Conservation (phyloP, 495 filamentous ascomycete species). For the Penicillium bovifimosum region DNA sequence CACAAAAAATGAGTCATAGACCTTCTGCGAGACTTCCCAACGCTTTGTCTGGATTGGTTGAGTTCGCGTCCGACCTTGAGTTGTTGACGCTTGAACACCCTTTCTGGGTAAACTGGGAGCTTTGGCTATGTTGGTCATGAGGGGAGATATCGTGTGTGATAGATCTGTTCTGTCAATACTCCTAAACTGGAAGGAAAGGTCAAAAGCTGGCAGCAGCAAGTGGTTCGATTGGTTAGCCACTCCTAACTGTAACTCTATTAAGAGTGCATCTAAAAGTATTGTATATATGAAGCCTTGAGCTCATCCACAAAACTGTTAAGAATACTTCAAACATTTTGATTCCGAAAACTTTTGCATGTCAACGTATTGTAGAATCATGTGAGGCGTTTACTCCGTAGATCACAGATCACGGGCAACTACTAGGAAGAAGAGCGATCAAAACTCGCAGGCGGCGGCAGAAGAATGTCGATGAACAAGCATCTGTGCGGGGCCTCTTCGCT, state of each 20-base stretch:
- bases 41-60: conserved; percentile 22
- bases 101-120: conserved; percentile 3
- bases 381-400: too few species aligned
- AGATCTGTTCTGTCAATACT: conserved; percentile 4
- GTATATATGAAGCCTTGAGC: conserved; percentile 8
- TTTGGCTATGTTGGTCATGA: neutral
- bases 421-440: too few species aligned
- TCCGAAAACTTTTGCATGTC: too few species aligned
- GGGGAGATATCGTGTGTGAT: neutral
- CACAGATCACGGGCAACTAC: too few species aligned
- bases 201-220: neutral
- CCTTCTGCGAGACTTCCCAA: neutral
- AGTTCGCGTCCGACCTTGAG: conserved; percentile 33
- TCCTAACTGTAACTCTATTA: conserved; percentile 1
- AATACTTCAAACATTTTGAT: too few species aligned
- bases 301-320: neutral
- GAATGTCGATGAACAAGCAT: too few species aligned
- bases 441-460: too few species aligned
- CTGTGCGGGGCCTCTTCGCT: too few species aligned
- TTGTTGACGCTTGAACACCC: conserved; percentile 41
- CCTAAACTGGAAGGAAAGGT: neutral
- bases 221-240: conserved; percentile 7
- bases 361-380: too few species aligned
- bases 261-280: neutral
- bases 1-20: conserved; percentile 22